Evolutionary conservation across 306 rosid genomes (phyloP), one percentile per base, ranked within the genome.

Genomic region (Rosa multiflora): DNA sequence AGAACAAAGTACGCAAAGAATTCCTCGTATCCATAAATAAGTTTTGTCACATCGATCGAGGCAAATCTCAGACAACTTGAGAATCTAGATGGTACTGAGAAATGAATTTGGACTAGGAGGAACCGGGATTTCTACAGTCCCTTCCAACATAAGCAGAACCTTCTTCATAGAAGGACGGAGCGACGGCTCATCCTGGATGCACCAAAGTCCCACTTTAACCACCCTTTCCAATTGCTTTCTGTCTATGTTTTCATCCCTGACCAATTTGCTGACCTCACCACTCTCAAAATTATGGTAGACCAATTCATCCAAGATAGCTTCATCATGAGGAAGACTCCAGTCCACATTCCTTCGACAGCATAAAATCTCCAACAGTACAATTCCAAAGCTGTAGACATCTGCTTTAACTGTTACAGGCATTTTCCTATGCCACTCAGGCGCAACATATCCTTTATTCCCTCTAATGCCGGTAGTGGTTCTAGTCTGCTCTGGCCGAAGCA

Each of bases 361-460:
- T 37, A 83, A 61, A 7, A 74, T 78, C 67, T 83, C 86, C 47
- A 83, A 26, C 5, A 83, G 29, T 42, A 83, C 66, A 32, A 78
- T 58, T n/a, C 86, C 86, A n/a, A 69, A 82, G 71, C 82, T 82
- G 23, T 72, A 82, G 10, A 82, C 75, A 67, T 82, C 85, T 42
- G 75, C 85, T 56, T 78, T 78, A 35, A 58, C 55, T 0, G 82
- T 78, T 7, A 82, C 15, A 0, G 85, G 76, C 21, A 44, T 51
- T 9, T 66, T 77, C 15, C 56, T 58, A 46, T 71, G 78, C 86
- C 86, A 73, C 58, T 83, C 86, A 17, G 82, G 86, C 0, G 86
- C 80, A 4, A 83, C 80, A 51, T 83, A 78, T 21, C 82, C 83
- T 21, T 39, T 70, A 29, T 81, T 83, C 63, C 86, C 86, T 79